Evolutionary conservation across 1,284 basidiomycete species (phyloP), one percentile per base, ranked within the genome.

Genomic region (Cystobasidium sp.): DNA sequence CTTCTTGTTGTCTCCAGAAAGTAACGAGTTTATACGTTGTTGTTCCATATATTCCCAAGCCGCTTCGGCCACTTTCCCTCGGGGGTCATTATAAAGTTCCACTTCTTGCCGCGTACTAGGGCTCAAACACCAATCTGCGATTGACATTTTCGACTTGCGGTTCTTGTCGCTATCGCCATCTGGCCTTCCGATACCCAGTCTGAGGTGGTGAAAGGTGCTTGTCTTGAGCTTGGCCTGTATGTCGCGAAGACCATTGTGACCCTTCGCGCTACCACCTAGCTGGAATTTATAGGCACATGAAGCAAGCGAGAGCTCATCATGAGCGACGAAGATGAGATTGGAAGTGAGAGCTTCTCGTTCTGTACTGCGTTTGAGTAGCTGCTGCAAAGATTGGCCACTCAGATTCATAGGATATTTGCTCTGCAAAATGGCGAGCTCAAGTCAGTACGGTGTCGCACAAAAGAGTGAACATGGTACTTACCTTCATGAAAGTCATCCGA

Each of bases 331-430:
- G 24, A 71, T 22, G 16, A 53, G 31, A 7, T 46, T 59, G 47
- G 37, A 12, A 31, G 22, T 16, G 1, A 66, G n/a, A 14, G 64
- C 64, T 43, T 52, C 22, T 31, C 49, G 69, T 43, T 63, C 31
- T 44, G 58, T 14, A 20, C 47, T 39, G 12, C 61, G 58, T 41
- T 64, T 59, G 44, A 63, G 39, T 3, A 71, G 61, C 31, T 47
- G 49, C n/a, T 22, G 16, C 18, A 44, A n/a, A 12, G 69, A 51
- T 20, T 53, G 47, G 14, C 69, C 69, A 46, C 59, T 63, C 4
- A 51, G 61, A 44, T 71, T 71, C 69, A 71, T 71, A 22, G 51
- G 51, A 24, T 71, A 44, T 46, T 71, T 71, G 61, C 69, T 71
- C 69, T 71, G 59, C 10, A 18, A 1, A 41, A 53, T 8, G 10